Conservation (phyloP, 2,329 filamentous ascomycete genomes). For the Curvularia hawaiiensis region DNA sequence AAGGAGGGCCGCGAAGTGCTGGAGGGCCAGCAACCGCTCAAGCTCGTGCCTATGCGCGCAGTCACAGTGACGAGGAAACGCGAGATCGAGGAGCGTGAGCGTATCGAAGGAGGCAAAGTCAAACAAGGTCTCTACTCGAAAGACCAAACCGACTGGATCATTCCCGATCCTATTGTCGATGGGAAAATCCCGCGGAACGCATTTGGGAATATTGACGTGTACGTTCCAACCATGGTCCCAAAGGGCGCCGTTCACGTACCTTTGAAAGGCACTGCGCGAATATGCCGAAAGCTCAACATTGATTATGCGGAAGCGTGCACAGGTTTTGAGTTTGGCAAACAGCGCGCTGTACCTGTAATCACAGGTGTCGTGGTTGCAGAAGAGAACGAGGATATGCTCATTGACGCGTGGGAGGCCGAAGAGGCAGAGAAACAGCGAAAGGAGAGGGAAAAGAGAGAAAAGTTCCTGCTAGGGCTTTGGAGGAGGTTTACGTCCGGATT, state of each 20-base stretch:
- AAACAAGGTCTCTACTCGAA: slow-evolving; percentile 83
- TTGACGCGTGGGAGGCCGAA: slow-evolving; percentile 74
- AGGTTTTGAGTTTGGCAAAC: slow-evolving; percentile 94
- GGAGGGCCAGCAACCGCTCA: slow-evolving; percentile 74
- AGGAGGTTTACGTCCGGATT: slow-evolving; percentile 85
- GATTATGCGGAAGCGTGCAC: slow-evolving; percentile 95
- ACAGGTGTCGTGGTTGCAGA: slow-evolving; percentile 86
- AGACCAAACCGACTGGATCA: slow-evolving; percentile 94
- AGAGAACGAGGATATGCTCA: slow-evolving; percentile 75
- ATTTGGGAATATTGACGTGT: slow-evolving; percentile 96
- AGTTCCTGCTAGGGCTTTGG: slow-evolving; percentile 77
- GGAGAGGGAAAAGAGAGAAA: slow-evolving; percentile 82
- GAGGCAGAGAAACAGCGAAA: slow-evolving; percentile 76
- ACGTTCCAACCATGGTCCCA: slow-evolving; percentile 92
- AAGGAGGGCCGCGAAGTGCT: slow-evolving; percentile 86
- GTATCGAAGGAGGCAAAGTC: slow-evolving; percentile 77
- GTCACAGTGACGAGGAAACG: slow-evolving; percentile 86
- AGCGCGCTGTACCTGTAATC: slow-evolving; percentile 91
- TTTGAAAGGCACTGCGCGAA: slow-evolving; percentile 73
- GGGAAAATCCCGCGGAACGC: slow-evolving; percentile 91
- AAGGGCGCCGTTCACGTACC: slow-evolving; percentile 83
- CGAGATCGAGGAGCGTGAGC: slow-evolving; percentile 85
- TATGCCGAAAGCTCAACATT: slow-evolving; percentile 83
- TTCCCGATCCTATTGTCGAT: slow-evolving; percentile 82
- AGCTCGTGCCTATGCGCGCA: slow-evolving; percentile 86